Conservation (phyloP, 768 basidiomycete genomes). For the Mycena floridula region DNA sequence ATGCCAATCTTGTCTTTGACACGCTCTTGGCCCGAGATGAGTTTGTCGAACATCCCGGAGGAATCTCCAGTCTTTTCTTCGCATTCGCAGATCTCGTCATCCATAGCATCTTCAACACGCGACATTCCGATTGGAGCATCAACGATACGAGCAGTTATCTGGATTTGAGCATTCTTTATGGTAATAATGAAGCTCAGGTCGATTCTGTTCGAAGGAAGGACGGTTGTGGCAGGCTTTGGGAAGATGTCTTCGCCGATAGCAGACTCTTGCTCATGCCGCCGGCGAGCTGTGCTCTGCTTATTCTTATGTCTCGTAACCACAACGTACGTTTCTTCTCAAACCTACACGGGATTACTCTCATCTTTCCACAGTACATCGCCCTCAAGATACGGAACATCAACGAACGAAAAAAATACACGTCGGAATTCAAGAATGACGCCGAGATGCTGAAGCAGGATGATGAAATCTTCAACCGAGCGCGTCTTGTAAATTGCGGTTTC, state of each 20-base stretch:
- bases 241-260: constrained; percentile 64
- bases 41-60: constrained; percentile 45
- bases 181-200: constrained; percentile 36
- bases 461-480: constrained; percentile 69
- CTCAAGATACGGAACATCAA: constrained; percentile 48
- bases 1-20: constrained; percentile 67
- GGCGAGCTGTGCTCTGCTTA: constrained; percentile 43
- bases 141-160: constrained; percentile 72
- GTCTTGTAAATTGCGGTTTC: constrained; percentile 58
- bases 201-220: constrained; percentile 51
- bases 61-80: constrained; percentile 70
- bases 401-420: constrained; percentile 37
- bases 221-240: constrained; percentile 60
- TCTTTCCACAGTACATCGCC: constrained; percentile 43
- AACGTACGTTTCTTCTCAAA: constrained; percentile 30
- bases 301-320: constrained; percentile 55
- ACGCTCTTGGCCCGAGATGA: constrained; percentile 41
- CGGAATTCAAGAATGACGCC: constrained; percentile 12
- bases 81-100: constrained; percentile 76
- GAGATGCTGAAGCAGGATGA: constrained; percentile 50
- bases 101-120: constrained; percentile 56
- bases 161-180: constrained; percentile 72
- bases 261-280: constrained; percentile 49
- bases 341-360: not conserved
- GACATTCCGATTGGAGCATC: constrained; percentile 38